A percentile compares a stretch with the other conserved stretches of the same genome.
Conservation (phyloP, 148 eudicot genomes). For the Camellia granthamiana region DNA sequence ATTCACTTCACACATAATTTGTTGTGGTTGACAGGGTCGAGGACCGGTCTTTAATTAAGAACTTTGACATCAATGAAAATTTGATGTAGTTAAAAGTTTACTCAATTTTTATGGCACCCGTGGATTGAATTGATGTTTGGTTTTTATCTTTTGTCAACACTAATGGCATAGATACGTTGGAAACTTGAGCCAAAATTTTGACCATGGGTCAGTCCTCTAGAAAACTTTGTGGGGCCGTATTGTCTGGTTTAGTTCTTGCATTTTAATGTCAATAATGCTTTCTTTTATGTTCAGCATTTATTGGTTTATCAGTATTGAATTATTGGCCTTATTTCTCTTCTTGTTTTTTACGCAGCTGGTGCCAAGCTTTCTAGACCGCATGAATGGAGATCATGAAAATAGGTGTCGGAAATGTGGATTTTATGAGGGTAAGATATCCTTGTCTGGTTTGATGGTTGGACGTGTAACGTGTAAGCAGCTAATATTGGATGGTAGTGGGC, state of each 20-base stretch:
- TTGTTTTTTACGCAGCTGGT: constrained; percentile 28
- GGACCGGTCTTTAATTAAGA: neutral
- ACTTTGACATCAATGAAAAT: neutral
- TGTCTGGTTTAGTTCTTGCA: neutral
- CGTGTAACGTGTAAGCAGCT: constrained; percentile 4
- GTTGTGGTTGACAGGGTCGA: neutral
- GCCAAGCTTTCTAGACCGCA: constrained; percentile 36
- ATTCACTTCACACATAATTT: neutral
- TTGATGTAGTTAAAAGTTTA: neutral
- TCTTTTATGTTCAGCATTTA: neutral
- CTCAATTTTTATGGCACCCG: neutral
- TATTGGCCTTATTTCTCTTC: neutral
- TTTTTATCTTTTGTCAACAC: neutral
- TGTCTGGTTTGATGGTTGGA: constrained; percentile 29
- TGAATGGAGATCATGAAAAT: constrained; percentile 27
- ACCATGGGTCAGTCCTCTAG: neutral
- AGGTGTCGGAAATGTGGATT: constrained; percentile 24
- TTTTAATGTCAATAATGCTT: too few relatives aligned
- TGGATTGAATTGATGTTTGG: neutral
- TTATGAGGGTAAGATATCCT: constrained; percentile 15
- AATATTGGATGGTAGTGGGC: constrained; percentile 9
- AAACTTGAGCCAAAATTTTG: neutral
- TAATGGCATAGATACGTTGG: neutral
- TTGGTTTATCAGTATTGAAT: neutral
- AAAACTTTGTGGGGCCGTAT: neutral